These are phyloP conservation scores for Pythium pyrilobum DNA, from an alignment of 352 stramenopile species.

Conservation along the genomic window DNA sequence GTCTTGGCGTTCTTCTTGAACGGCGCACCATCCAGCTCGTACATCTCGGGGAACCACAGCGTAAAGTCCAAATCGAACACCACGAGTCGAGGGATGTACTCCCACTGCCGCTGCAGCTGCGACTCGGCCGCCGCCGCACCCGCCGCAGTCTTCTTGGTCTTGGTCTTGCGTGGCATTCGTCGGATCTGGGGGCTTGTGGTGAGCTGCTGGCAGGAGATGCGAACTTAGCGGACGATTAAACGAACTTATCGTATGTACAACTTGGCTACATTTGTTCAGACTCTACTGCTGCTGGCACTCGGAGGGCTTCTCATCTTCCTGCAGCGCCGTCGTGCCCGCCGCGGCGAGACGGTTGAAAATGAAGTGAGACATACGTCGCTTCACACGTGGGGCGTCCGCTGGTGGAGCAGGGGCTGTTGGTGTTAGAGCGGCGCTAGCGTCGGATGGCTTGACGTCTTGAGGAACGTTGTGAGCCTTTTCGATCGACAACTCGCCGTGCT, in stretches of 20 bases:
- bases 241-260: conserved; percentile 6
- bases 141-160: conserved; percentile 4
- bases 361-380: conserved; percentile 29
- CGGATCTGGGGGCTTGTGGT: background rate
- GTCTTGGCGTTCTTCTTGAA: conserved; percentile 61
- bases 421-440: too few species aligned
- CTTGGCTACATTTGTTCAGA: conserved; percentile 3
- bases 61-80: conserved; percentile 79
- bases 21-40: conserved; percentile 73
- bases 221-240: conserved; percentile 10
- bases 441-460: background rate
- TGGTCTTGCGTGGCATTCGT: conserved; percentile 17
- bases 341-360: conserved; percentile 21
- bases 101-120: conserved; percentile 28
- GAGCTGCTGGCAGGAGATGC: background rate
- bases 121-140: background rate
- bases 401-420: background rate
- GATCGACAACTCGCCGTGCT: background rate
- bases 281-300: conserved; percentile 48
- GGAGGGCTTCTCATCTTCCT: conserved; percentile 22
- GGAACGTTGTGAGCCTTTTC: background rate
- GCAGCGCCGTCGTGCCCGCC: background rate
- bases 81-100: conserved; percentile 52
- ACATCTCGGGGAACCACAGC: conserved; percentile 82
- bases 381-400: conserved; percentile 1